phyloP scores from a whole-genome alignment of 2,329 filamentous ascomycete species.

The Chrysosporium queenslandicum region DNA sequence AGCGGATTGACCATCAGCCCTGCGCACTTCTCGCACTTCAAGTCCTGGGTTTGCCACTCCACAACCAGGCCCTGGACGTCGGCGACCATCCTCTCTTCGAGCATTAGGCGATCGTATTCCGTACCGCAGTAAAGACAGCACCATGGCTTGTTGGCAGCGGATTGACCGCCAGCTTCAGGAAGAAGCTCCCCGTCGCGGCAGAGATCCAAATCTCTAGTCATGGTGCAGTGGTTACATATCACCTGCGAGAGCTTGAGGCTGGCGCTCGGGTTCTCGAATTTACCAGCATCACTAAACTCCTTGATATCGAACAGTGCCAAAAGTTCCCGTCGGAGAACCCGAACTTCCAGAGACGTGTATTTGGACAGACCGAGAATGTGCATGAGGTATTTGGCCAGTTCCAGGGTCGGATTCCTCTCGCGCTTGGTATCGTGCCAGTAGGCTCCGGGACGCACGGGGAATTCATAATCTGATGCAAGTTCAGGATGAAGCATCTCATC shows the following conservation, averaged over 20 bases:
- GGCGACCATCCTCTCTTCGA: constrained; percentile 74
- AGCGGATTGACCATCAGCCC: constrained; percentile 74
- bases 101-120: constrained; percentile 63
- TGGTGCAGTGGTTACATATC: constrained; percentile 82
- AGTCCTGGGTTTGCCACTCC: constrained; percentile 79
- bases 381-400: constrained; percentile 87
- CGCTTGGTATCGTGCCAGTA: constrained; percentile 45
- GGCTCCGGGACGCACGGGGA: constrained; percentile 59
- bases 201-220: constrained; percentile 78
- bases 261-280: constrained; percentile 75
- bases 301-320: constrained; percentile 84
- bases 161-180: constrained; percentile 38
- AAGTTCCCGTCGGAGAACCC: constrained; percentile 78
- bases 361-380: constrained; percentile 87
- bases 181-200: constrained; percentile 81
- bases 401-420: constrained; percentile 64
- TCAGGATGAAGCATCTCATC: constrained; percentile 84
- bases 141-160: constrained; percentile 47
- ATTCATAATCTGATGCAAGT: constrained; percentile 74
- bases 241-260: constrained; percentile 63
- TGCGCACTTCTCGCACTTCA: constrained; percentile 67
- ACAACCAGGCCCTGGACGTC: constrained; percentile 64
- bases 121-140: constrained; percentile 65
- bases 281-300: constrained; percentile 82
- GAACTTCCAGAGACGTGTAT: constrained; percentile 77